Conservation (phyloP, 768 basidiomycete species). For the Cantharellus cinnabarinus region DNA sequence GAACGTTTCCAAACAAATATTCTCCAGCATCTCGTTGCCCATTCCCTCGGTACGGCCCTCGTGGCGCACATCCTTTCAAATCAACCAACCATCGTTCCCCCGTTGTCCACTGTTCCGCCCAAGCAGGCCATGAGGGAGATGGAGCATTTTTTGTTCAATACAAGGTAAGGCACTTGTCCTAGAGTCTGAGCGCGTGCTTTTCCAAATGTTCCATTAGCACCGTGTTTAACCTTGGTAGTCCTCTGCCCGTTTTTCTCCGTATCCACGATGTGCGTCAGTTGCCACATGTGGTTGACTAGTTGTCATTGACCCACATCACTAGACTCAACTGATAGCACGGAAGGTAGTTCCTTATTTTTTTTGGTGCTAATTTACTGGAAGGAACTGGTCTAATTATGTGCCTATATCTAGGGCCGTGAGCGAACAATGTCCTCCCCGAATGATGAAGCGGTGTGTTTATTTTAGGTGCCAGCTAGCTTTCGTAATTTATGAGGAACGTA, state of each 20-base stretch:
- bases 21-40: conserved; percentile 20
- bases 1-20: neutral
- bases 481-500: conserved; percentile 5
- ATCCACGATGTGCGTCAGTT: conserved; percentile 15
- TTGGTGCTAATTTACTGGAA: neutral
- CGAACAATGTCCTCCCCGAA: conserved; percentile 22
- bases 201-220: conserved; percentile 7
- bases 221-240: conserved; percentile 23
- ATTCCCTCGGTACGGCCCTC: conserved; percentile 24
- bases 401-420: conserved; percentile 15
- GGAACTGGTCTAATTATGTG: neutral
- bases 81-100: conserved; percentile 22
- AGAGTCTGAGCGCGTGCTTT: neutral
- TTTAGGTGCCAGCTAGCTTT: neutral
- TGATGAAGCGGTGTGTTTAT: conserved; percentile 21
- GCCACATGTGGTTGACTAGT: no score
- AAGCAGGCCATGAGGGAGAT: conserved; percentile 13
- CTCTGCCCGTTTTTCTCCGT: conserved; percentile 24
- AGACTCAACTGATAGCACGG: conserved; percentile 20
- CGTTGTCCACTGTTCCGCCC: conserved; percentile 16
- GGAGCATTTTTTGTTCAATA: conserved; percentile 19
- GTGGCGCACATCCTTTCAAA: conserved; percentile 23
- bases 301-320: neutral
- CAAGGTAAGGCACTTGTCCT: conserved; percentile 6
- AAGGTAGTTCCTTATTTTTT: conserved; percentile 10